Evolutionary conservation across 2,329 filamentous ascomycete genomes (phyloP).

Genomic region (Neonectria ditissima): DNA sequence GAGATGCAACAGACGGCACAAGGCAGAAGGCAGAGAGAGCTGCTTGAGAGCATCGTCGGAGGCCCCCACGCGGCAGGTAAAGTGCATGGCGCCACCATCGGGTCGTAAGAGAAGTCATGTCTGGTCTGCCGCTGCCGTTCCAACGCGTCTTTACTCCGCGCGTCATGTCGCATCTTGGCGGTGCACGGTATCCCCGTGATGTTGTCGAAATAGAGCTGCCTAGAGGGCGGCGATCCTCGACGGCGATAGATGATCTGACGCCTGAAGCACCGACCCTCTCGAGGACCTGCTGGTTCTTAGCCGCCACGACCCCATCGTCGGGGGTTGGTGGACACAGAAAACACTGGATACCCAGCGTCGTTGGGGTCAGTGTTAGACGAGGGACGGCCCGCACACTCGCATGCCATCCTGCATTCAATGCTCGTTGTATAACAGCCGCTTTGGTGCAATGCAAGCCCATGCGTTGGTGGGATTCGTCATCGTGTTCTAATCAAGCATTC

Average conservation of each 20-base stretch:
- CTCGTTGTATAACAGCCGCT: not conserved
- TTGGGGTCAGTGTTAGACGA: not conserved
- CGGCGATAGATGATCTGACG: constrained; percentile 12
- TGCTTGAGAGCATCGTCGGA: not conserved
- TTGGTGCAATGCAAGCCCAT: not conserved
- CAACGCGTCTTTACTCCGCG: not conserved
- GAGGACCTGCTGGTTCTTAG: not conserved
- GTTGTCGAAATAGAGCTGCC: constrained; percentile 17
- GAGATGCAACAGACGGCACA: constrained; percentile 4
- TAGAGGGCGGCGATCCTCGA: constrained; percentile 1
- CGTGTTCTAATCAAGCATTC: not conserved
- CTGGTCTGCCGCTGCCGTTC: constrained; percentile 1
- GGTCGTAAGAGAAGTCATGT: constrained; percentile 16
- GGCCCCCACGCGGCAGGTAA: constrained; percentile 27
- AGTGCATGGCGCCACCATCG: constrained; percentile 21
- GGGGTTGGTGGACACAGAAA: constrained; percentile 13
- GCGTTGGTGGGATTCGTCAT: not conserved
- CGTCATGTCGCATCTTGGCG: constrained; percentile 3
- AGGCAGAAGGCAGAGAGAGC: not conserved
- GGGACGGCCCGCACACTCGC: constrained; percentile 14
- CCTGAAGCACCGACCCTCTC: constrained; percentile 3
- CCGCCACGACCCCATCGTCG: not conserved
- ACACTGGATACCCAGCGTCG: constrained; percentile 4
- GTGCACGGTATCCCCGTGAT: constrained; percentile 13
- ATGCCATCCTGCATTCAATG: not conserved